These are phyloP conservation scores for Fusarium brachygibbosum DNA, from an alignment of 2,329 filamentous ascomycete genomes.

Conservation along the genomic window DNA sequence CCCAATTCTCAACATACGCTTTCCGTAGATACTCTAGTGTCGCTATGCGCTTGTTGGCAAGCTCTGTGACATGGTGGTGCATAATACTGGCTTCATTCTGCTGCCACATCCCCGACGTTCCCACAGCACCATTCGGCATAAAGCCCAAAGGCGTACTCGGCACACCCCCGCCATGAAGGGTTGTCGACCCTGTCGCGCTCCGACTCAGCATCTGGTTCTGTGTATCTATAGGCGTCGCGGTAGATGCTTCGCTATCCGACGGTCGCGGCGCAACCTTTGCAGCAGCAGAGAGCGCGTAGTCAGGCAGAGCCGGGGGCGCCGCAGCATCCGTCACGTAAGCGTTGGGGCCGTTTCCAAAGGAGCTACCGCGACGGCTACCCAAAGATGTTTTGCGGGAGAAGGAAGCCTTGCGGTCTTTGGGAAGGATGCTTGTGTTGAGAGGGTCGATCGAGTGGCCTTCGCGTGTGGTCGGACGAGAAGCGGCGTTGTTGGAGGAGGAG, in stretches of 20 bases:
- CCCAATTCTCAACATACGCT: constrained; percentile 73
- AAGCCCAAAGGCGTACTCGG: constrained; percentile 27
- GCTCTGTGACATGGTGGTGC: constrained; percentile 80
- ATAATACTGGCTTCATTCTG: constrained; percentile 64
- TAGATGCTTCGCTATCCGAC: constrained; percentile 15
- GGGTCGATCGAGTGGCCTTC: constrained; percentile 51
- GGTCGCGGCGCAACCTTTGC: constrained; percentile 57
- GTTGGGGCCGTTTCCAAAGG: constrained; percentile 55
- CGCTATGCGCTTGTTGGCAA: constrained; percentile 91
- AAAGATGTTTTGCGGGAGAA: constrained; percentile 69
- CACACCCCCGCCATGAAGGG: constrained; percentile 40
- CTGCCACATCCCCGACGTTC: constrained; percentile 51
- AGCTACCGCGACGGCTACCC: constrained; percentile 59
- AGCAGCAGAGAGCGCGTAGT: constrained; percentile 65
- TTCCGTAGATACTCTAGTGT: constrained; percentile 94
- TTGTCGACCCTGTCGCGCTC: constrained; percentile 55
- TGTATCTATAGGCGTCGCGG: constrained; percentile 48
- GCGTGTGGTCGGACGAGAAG: constrained; percentile 55
- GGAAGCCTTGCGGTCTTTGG: constrained; percentile 66
- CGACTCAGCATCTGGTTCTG: constrained; percentile 60
- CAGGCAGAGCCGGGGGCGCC: constrained; percentile 66
- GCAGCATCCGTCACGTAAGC: constrained; percentile 61
- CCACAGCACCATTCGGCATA: constrained; percentile 38
- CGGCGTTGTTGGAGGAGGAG: constrained; percentile 47
- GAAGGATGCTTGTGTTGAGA: constrained; percentile 49